Evolutionary conservation across 192 early-diverging fungal genomes (phyloP), one percentile per base, ranked within the genome.

Genomic region (Backusella macrospora): DNA sequence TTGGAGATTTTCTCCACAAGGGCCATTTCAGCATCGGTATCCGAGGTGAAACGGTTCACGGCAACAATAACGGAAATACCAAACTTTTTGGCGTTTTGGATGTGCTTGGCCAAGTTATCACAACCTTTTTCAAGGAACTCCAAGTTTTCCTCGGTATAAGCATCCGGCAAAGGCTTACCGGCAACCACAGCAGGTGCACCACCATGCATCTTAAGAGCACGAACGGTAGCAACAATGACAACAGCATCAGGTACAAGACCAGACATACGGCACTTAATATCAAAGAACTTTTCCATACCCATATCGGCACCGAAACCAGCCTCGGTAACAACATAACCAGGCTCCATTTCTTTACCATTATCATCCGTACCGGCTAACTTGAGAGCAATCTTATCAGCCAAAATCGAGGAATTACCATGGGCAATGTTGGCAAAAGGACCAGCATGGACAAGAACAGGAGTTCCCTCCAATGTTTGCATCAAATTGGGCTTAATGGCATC

Each of bases 361-460:
- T 85, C 77, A 21, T 91, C 87, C 15, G 90, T 88, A 46, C 96
- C 95, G 13, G 92, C 94, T 37, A 98, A 85, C 78, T 96, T 96
- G 68, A 99, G 88, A 13, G 96, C 98, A 82, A 99, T 96, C 55
- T 86, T 86, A 83, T 99, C 98, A n/a, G 98, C 95, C 37, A 99
- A 82, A 44, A 99, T 92, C 4, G 96, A 97, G 39, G 91, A 94
- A 84, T 99, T 99, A 46, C 98, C 98, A 74, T 97, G 96, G 0
- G 98, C 98, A 86, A 99, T 99, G 85, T 99, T 99, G 81, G 98
- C 98, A 78, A 99, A 99, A 3, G 98, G 98, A 12, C 98, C 98
- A 16, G 98, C 98, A 73, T 99, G 98, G 6, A 99, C 96, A 85
- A 99, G 92, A 37, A 98, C 95, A 3, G 98, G 98, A 9, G 96